Evolutionary conservation across 2,329 filamentous ascomycete genomes (phyloP).

Genomic region (Knufia petricola): DNA sequence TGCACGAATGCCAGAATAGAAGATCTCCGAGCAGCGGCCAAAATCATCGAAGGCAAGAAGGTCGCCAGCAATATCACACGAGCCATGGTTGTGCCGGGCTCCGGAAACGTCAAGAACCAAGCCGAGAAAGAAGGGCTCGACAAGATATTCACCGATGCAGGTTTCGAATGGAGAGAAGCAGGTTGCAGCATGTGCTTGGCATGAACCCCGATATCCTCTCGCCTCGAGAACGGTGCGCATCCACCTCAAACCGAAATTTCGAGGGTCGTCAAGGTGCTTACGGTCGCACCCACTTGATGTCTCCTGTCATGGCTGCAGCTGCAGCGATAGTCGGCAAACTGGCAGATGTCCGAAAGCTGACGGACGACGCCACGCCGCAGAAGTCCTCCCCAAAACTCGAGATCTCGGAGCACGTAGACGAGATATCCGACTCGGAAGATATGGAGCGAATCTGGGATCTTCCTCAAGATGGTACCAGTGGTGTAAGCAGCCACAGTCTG

Average conservation of each 20-base stretch:
- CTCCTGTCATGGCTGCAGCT: conserved; percentile 90
- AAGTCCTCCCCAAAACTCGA: conserved; percentile 50
- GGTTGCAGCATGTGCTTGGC: conserved; percentile 98
- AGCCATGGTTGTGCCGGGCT: conserved; percentile 93
- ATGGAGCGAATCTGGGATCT: conserved; percentile 54
- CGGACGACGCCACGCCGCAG: conserved; percentile 41
- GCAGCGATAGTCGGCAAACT: conserved; percentile 85
- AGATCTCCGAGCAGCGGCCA: conserved; percentile 79
- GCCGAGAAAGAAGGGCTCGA: conserved; percentile 88
- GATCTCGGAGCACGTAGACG: conserved; percentile 45
- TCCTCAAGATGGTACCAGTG: conserved; percentile 59
- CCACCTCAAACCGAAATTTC: conserved; percentile 94
- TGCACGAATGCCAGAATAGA: conserved; percentile 98
- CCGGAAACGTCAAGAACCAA: conserved; percentile 83
- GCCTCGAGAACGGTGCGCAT: conserved; percentile 85
- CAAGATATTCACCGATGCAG: conserved; percentile 81
- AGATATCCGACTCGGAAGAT: conserved; percentile 51
- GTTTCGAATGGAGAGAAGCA: conserved; percentile 96
- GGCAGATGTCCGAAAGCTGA: conserved; percentile 76
- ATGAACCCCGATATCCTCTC: conserved; percentile 98
- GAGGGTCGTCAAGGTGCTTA: conserved; percentile 90
- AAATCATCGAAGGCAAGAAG: conserved; percentile 78
- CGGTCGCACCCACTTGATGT: conserved; percentile 90
- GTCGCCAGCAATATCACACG: conserved; percentile 81
- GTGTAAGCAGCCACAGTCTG: conserved; percentile 45